These are phyloP conservation scores for Vaccinium corymbosum DNA, from an alignment of 148 eudicot species.

Conservation along the genomic window DNA sequence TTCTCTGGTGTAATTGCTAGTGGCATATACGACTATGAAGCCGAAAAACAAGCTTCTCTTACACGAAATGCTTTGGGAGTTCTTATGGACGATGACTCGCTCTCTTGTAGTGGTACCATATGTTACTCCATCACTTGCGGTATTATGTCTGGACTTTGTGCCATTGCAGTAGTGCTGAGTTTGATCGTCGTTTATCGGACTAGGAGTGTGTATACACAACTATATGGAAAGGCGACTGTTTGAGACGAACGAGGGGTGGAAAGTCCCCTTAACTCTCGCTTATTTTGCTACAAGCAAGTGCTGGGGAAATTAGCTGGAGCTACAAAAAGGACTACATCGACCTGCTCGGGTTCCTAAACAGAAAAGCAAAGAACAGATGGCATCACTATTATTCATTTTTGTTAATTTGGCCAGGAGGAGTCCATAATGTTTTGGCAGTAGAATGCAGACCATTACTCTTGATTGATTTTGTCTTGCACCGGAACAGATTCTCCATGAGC, in stretches of 20 bases:
- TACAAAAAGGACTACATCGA: background rate
- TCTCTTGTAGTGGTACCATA: conserved; percentile 40
- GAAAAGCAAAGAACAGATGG: background rate
- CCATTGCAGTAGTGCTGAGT: conserved; percentile 36
- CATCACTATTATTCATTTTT: background rate
- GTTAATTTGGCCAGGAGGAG: background rate
- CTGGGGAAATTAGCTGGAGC: background rate
- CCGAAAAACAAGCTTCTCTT: conserved; percentile 35
- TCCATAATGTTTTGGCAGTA: background rate
- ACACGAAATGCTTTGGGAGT: background rate
- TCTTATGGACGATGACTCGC: conserved; percentile 25
- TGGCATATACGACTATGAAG: conserved; percentile 60
- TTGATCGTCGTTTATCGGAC: conserved; percentile 47
- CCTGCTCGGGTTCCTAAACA: background rate
- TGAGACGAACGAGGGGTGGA: background rate
- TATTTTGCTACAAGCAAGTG: background rate
- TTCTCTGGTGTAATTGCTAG: conserved; percentile 52
- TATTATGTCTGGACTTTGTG: conserved; percentile 42
- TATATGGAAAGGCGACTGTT: conserved; percentile 24
- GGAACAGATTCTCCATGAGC: background rate
- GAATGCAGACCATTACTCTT: background rate
- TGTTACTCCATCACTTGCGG: conserved; percentile 58
- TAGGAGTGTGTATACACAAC: conserved; percentile 45
- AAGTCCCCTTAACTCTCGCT: background rate
- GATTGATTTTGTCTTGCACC: background rate